Base-by-base conservation (phyloP, 495 filamentous ascomycete species). In the Penicillium canariense region DNA sequence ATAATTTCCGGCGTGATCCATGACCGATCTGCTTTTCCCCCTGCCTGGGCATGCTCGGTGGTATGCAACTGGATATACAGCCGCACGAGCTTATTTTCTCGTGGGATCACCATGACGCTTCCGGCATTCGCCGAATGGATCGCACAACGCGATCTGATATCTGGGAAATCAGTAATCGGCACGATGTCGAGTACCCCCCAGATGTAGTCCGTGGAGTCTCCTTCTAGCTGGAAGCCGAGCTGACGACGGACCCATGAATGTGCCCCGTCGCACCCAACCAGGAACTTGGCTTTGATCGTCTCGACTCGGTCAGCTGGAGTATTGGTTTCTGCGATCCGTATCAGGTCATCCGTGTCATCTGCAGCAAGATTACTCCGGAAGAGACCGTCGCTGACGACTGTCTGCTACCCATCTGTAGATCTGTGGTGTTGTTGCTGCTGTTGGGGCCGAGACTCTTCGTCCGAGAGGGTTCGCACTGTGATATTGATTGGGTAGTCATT, bases 51-150 rank as follows among this genome's bases (percentile, higher is more conserved):
- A 22, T 54, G 40, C 3, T 70, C 68, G 5, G 77, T 74, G 5
- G 80, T 75, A n/a, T 76, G 81, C 22, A 88, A 70, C 59, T 87
- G 84, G 40, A 87, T 83, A 56, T 89, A 90, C 0, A 89, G 60
- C n/a, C 86, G 80, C 17, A 87, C 82, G 4, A 85, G 73, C 65
- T 78, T 82, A 52, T 81, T 81, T 62, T 88, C 85, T 25, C 87
- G 78, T 0, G 87, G 87, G 27, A 90, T 84, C 1, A 86, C 63
- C 77, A 90, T 84, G 27, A 89, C 66, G 25, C 74, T 82, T 7
- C 87, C 87, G 4, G 70, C 72, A 11, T 70, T 71, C 7, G 77
- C 77, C 5, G 81, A 83, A 55, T 87, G 83, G 18, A 88, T 79
- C n/a, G 80, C 77, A 58, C 84, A 87, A 27, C 79, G 70, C 60